Conservation (phyloP, 495 filamentous ascomycete species). For the Penicillium herquei region DNA sequence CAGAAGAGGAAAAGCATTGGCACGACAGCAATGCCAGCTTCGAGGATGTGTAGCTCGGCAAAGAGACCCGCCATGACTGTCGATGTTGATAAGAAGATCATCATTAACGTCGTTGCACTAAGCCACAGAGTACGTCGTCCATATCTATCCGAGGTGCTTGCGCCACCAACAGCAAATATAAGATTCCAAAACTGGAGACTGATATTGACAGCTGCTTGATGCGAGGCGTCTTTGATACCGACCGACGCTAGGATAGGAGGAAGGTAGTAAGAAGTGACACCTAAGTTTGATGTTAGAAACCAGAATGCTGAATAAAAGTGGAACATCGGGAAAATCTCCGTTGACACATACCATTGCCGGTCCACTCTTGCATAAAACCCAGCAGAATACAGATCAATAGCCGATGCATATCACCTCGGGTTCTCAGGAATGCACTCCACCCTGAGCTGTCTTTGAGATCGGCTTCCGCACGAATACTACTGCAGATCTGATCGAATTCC, state of each 20-base stretch:
- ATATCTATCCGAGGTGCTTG: constrained; percentile 54
- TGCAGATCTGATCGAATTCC: constrained; percentile 38
- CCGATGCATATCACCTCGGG: constrained; percentile 65
- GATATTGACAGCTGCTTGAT: constrained; percentile 40
- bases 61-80: constrained; percentile 54
- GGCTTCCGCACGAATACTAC: constrained; percentile 50
- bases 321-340: too few species aligned
- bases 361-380: constrained; percentile 62
- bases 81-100: constrained; percentile 54
- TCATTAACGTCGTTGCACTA: constrained; percentile 54
- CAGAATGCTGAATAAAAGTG: background rate
- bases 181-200: constrained; percentile 30
- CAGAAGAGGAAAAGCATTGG: constrained; percentile 62
- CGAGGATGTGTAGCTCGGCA: constrained; percentile 39
- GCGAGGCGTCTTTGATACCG: constrained; percentile 48
- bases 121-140: constrained; percentile 59
- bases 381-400: constrained; percentile 56
- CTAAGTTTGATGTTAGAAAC: constrained; percentile 6
- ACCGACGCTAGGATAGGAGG: constrained; percentile 52
- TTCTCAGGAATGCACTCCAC: constrained; percentile 53
- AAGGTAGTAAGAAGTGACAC: constrained; percentile 62
- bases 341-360: constrained; percentile 54
- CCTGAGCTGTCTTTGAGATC: constrained; percentile 16
- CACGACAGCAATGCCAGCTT: constrained; percentile 53
- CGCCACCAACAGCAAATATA: constrained; percentile 41